These are phyloP conservation scores for Themeda triandra DNA, from an alignment of 176 grass and related monocot species.

Conservation along the genomic window DNA sequence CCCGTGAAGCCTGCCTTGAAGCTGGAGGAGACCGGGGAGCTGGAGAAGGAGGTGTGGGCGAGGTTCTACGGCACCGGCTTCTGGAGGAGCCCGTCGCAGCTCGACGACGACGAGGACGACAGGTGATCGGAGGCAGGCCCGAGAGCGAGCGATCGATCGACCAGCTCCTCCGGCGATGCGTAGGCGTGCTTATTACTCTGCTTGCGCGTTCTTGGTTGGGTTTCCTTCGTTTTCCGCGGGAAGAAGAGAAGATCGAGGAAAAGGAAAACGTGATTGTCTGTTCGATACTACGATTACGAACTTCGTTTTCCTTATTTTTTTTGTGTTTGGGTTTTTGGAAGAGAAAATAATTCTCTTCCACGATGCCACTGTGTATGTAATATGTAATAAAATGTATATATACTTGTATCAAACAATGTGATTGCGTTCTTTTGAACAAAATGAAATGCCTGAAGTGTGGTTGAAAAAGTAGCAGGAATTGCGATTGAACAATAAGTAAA, in stretches of 20 bases:
- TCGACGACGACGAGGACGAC: conserved; percentile 31
- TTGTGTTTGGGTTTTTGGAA: neutral
- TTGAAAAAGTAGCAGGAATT: neutral
- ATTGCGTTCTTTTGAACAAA: neutral
- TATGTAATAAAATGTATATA: conserved; percentile 23
- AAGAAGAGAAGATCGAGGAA: neutral
- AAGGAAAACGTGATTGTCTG: neutral
- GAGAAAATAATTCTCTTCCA: conserved; percentile 32
- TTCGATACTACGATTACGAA: conserved; percentile 5
- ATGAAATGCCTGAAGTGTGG: neutral
- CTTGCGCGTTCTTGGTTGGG: neutral
- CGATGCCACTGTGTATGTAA: conserved; percentile 4
- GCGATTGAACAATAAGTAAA: too few species aligned
- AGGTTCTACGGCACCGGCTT: conserved; percentile 81
- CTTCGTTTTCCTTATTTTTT: neutral
- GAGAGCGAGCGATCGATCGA: neutral
- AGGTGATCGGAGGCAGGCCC: conserved; percentile 26
- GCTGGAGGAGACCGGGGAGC: conserved; percentile 17
- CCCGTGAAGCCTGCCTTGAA: neutral
- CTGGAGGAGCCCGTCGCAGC: conserved; percentile 85
- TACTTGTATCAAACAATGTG: neutral
- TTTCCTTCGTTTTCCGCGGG: conserved; percentile 28
- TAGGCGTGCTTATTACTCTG: neutral
- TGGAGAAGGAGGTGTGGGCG: conserved; percentile 82
- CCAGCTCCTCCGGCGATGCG: neutral